Conservation (phyloP, 352 stramenopile species). For the Phytophthora hybrid region DNA sequence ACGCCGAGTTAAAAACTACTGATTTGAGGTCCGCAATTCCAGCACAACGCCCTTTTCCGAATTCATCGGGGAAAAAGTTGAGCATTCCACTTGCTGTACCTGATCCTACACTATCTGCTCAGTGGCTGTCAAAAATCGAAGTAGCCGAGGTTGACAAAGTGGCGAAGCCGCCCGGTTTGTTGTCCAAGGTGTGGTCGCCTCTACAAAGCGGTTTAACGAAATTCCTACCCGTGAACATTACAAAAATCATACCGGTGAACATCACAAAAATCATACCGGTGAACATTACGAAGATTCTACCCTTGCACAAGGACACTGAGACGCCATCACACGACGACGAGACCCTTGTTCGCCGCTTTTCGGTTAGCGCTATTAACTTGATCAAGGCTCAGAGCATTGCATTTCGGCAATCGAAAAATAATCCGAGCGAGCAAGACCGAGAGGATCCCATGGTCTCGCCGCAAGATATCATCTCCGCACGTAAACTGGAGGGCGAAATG, state of each 20-base stretch:
- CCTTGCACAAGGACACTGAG: conserved; percentile 2
- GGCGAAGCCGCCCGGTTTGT: background rate
- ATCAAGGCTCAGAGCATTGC: conserved; percentile 9
- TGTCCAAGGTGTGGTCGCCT: conserved; percentile 10
- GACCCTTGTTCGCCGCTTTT: conserved; percentile 45
- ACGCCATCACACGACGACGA: background rate
- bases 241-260: too few relatives aligned
- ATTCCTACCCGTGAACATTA: background rate
- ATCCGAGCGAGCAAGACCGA: conserved; percentile 9
- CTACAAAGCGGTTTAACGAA: background rate
- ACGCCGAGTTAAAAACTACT: background rate
- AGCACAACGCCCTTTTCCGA: background rate
- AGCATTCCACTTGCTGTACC: conserved; percentile 17
- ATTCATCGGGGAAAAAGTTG: conserved; percentile 13
- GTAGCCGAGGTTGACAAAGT: background rate
- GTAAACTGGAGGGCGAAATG: conserved; percentile 30
- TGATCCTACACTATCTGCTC: conserved; percentile 13
- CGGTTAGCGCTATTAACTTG: conserved; percentile 36
- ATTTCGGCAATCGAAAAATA: background rate
- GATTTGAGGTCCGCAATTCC: background rate
- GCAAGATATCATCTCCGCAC: conserved; percentile 44
- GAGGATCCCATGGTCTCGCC: conserved; percentile 13
- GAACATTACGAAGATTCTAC: background rate
- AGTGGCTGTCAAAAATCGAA: conserved; percentile 6
- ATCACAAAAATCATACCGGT: background rate